Evolutionary conservation across 2,329 filamentous ascomycete genomes (phyloP).

Genomic region (Seiridium unicorne): DNA sequence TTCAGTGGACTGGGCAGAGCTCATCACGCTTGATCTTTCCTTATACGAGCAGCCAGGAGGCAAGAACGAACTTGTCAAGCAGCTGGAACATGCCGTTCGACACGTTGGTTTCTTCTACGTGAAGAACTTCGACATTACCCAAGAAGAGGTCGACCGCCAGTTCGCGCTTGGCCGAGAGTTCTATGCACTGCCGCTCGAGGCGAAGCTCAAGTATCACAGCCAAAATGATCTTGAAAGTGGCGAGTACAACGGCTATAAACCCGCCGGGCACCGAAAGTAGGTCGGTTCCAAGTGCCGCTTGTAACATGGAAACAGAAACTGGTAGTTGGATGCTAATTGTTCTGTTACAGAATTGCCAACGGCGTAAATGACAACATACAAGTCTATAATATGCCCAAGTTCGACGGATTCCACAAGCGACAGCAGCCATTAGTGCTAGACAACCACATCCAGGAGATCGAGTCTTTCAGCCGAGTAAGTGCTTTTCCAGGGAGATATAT

Average conservation of each 20-base stretch:
- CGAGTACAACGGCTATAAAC: conserved; percentile 56
- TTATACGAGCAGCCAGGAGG: conserved; percentile 30
- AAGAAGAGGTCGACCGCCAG: conserved; percentile 56
- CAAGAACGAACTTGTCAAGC: conserved; percentile 29
- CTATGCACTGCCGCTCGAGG: conserved; percentile 52
- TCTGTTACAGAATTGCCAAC: conserved; percentile 14
- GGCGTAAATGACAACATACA: conserved; percentile 54
- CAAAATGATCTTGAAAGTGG: conserved; percentile 43
- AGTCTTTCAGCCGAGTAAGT: conserved; percentile 2
- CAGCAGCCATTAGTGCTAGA: conserved; percentile 26
- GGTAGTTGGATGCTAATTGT: background rate
- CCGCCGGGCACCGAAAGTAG: conserved; percentile 35
- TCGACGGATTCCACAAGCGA: conserved; percentile 43
- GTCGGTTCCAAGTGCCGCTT: conserved; percentile 13
- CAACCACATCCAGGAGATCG: background rate
- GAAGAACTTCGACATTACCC: conserved; percentile 57
- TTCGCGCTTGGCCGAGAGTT: conserved; percentile 59
- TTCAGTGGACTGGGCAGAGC: conserved; percentile 26
- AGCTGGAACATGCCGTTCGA: conserved; percentile 28
- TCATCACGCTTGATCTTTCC: conserved; percentile 27
- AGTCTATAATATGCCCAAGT: conserved; percentile 61
- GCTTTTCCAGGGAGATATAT: too few relatives aligned
- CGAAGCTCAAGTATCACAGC: conserved; percentile 55
- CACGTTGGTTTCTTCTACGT: conserved; percentile 56
- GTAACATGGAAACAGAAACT: background rate